Evolutionary conservation across 2,329 filamentous ascomycete genomes (phyloP).

Genomic region (Diaporthe caulivora): DNA sequence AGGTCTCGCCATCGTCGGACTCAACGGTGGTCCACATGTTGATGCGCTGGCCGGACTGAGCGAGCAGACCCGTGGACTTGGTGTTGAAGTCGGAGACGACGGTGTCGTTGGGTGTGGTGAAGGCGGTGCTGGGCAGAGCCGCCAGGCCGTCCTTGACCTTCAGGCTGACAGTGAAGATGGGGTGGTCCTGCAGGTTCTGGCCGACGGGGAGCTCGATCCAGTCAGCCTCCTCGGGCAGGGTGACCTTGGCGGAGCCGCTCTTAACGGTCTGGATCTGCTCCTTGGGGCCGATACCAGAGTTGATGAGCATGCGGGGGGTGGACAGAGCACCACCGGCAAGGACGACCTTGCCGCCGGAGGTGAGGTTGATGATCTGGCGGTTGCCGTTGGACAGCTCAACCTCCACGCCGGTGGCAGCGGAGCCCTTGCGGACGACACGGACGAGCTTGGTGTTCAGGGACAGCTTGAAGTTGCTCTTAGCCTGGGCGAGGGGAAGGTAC

Average conservation of each 20-base stretch:
- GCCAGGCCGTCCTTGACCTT: conserved; percentile 43
- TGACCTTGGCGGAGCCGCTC: conserved; percentile 38
- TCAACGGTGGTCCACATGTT: conserved; percentile 61
- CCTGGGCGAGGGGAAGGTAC: conserved; percentile 44
- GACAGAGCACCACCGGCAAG: conserved; percentile 44
- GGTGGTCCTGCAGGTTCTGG: conserved; percentile 42
- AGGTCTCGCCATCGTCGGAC: conserved; percentile 53
- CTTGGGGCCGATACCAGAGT: conserved; percentile 40
- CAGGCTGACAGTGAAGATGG: conserved; percentile 46
- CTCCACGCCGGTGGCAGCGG: conserved; percentile 44
- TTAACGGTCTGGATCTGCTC: conserved; percentile 41
- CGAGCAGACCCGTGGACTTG: conserved; percentile 53
- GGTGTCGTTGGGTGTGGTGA: conserved; percentile 46
- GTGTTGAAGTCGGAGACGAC: conserved; percentile 51
- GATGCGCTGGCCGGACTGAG: conserved; percentile 60
- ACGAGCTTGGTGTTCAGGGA: conserved; percentile 45
- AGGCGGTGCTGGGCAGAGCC: conserved; percentile 42
- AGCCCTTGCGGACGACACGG: conserved; percentile 41
- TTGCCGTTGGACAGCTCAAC: conserved; percentile 41
- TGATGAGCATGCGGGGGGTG: conserved; percentile 42
- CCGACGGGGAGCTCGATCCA: conserved; percentile 47
- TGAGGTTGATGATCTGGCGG: conserved; percentile 44
- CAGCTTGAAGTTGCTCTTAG: conserved; percentile 44
- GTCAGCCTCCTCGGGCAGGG: conserved; percentile 42
- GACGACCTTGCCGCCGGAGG: conserved; percentile 42